A percentile compares a stretch with the other conserved stretches of the same genome.
Evolutionary conservation across 495 filamentous ascomycete species (phyloP).

Genomic region (Astrocystis sublimbata): DNA sequence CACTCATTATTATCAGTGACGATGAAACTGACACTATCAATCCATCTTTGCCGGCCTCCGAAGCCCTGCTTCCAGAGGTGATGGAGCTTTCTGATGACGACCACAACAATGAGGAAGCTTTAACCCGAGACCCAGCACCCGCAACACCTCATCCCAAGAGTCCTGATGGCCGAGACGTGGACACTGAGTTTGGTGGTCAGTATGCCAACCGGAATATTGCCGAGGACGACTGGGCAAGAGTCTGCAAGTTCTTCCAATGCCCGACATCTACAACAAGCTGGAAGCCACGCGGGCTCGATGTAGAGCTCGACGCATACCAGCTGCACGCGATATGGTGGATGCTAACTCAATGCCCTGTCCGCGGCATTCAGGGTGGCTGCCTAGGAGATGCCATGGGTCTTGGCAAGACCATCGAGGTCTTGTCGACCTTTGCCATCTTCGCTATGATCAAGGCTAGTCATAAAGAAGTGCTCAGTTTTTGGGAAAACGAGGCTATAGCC

Average conservation of each 20-base stretch:
- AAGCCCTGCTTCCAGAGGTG: too few relatives aligned
- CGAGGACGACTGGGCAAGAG: not conserved
- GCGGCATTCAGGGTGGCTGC: not conserved
- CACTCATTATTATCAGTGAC: not conserved
- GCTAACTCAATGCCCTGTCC: not conserved
- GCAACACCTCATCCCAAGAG: too few relatives aligned
- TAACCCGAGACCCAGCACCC: too few relatives aligned
- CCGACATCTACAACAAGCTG: not conserved
- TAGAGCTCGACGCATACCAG: not conserved
- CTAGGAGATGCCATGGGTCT: not conserved
- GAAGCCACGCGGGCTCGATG: not conserved
- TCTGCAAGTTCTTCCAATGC: not conserved
- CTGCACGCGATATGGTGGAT: conserved; percentile 1
- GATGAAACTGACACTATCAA: not conserved
- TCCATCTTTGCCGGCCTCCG: not conserved
- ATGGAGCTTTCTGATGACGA: too few relatives aligned
- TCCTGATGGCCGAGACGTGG: too few relatives aligned
- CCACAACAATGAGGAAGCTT: too few relatives aligned
- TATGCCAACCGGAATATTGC: not conserved
- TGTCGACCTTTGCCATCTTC: not conserved
- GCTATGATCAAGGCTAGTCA: not conserved
- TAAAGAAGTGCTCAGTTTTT: not conserved
- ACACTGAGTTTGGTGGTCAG: too few relatives aligned
- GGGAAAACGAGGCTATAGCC: not conserved
- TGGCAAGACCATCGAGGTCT: not conserved